phyloP scores from a whole-genome alignment of 768 basidiomycete species.

The Podaxis sp. region DNA sequence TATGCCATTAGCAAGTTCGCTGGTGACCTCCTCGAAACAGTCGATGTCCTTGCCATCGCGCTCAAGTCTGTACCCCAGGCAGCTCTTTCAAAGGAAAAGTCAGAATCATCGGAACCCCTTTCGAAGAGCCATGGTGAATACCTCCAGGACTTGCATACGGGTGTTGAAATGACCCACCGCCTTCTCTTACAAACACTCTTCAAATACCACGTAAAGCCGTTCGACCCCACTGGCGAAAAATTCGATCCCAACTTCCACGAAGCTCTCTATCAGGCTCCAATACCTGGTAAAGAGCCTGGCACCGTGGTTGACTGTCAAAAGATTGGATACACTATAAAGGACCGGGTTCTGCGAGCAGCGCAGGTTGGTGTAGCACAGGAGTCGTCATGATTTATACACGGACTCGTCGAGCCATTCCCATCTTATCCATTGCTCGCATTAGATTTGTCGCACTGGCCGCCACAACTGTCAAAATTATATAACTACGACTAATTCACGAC shows the following conservation, averaged over 20 bases:
- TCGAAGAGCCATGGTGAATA: slow-evolving; percentile 54
- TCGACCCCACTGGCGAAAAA: slow-evolving; percentile 86
- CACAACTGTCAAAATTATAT: slow-evolving; percentile 20
- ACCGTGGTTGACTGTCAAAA: slow-evolving; percentile 90
- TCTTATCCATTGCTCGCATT: background rate
- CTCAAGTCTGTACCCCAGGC: slow-evolving; percentile 70
- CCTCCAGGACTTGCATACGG: slow-evolving; percentile 71
- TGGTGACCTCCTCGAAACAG: slow-evolving; percentile 80
- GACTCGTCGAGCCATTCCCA: background rate
- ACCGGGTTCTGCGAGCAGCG: slow-evolving; percentile 87
- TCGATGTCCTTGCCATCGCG: slow-evolving; percentile 85
- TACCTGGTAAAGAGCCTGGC: slow-evolving; percentile 87
- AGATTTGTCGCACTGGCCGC: slow-evolving; percentile 1
- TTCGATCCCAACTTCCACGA: slow-evolving; percentile 97
- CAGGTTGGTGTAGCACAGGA: slow-evolving; percentile 95
- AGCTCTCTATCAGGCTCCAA: slow-evolving; percentile 89
- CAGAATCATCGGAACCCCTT: slow-evolving; percentile 19
- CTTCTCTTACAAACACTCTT: slow-evolving; percentile 85
- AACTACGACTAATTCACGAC: slow-evolving; percentile 18
- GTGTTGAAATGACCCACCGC: slow-evolving; percentile 90
- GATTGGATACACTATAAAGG: slow-evolving; percentile 91
- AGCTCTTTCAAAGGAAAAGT: slow-evolving; percentile 28
- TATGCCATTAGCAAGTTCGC: slow-evolving; percentile 94
- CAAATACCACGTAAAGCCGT: slow-evolving; percentile 88
- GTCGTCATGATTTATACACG: slow-evolving; percentile 26